phyloP scores from a whole-genome alignment of 257 asterid genomes.

The Schizonepeta tenuifolia region DNA sequence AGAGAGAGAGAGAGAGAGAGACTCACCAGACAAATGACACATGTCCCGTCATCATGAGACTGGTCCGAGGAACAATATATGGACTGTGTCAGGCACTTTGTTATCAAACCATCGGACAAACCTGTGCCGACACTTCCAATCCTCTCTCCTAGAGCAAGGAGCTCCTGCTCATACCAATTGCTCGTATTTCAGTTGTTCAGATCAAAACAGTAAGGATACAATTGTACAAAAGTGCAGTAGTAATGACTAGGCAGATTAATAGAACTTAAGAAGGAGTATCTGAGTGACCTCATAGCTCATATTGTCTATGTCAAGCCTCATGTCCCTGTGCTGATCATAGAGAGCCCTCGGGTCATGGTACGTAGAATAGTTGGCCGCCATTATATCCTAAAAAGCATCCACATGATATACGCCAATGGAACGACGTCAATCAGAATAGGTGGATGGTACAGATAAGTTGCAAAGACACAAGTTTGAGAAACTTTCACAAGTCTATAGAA shows the following conservation, averaged over 20 bases:
- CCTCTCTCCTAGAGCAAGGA: slow-evolving; percentile 82
- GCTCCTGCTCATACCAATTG: slow-evolving; percentile 56
- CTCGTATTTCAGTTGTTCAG: slow-evolving; percentile 9
- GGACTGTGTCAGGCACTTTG: slow-evolving; percentile 59
- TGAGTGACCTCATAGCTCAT: slow-evolving; percentile 81
- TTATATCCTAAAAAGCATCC: slow-evolving; percentile 50
- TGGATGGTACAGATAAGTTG: slow-evolving; percentile 1
- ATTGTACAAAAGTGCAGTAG: background rate
- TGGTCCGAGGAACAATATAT: slow-evolving; percentile 58
- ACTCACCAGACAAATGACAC: slow-evolving; percentile 82
- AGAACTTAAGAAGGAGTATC: background rate
- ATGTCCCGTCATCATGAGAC: slow-evolving; percentile 54
- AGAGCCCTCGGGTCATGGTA: slow-evolving; percentile 56
- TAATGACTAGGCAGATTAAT: background rate
- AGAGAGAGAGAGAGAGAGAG: slow-evolving; percentile 9
- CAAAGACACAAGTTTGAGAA: background rate
- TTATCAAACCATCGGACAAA: slow-evolving; percentile 56
- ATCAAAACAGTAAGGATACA: background rate
- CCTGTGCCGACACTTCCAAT: slow-evolving; percentile 85
- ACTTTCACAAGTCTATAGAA: background rate
- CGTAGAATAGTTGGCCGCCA: slow-evolving; percentile 47
- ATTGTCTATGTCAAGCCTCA: slow-evolving; percentile 80
- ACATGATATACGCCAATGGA: background rate
- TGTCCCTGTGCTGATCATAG: slow-evolving; percentile 70
- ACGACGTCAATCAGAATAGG: background rate